Conservation (phyloP, 495 filamentous ascomycete genomes). For the Talaromyces liani region DNA sequence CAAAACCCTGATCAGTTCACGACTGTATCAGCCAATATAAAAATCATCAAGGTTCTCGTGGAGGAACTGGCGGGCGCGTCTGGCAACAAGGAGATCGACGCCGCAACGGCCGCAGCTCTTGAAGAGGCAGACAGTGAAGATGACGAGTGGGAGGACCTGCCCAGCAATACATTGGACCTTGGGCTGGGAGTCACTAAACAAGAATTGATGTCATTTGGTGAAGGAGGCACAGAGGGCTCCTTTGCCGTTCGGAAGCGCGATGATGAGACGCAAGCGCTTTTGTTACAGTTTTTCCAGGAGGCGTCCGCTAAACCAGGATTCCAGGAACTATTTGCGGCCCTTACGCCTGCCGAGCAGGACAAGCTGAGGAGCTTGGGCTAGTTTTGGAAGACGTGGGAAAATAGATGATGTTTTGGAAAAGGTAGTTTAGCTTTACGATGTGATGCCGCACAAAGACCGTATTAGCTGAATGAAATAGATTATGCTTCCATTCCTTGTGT, state of each 20-base stretch:
- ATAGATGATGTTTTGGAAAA: neutral
- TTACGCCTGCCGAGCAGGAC: slow-evolving; percentile 66
- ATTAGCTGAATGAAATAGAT: neutral
- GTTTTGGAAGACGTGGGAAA: neutral
- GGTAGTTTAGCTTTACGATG: neutral
- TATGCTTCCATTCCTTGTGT: neutral
- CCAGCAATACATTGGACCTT: slow-evolving; percentile 60
- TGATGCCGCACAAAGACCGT: neutral
- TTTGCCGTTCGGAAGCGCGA: slow-evolving; percentile 61
- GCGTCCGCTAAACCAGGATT: slow-evolving; percentile 67
- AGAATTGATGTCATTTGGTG: slow-evolving; percentile 73
- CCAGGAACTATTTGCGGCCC: slow-evolving; percentile 58
- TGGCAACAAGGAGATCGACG: slow-evolving; percentile 48
- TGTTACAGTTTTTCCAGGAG: slow-evolving; percentile 73
- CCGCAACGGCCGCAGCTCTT: slow-evolving; percentile 44
- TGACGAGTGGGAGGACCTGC: slow-evolving; percentile 91
- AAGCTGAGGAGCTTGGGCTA: slow-evolving; percentile 49
- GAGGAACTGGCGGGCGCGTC: slow-evolving; percentile 68
- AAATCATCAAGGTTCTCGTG: slow-evolving; percentile 92
- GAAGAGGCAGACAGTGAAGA: slow-evolving; percentile 42
- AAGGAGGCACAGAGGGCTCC: slow-evolving; percentile 45
- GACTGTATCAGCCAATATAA: slow-evolving; percentile 77
- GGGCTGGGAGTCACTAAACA: slow-evolving; percentile 55
- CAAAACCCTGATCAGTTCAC: slow-evolving; percentile 84
- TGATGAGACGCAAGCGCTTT: slow-evolving; percentile 82